Evolutionary conservation across 495 filamentous ascomycete species (phyloP).

Genomic region (Hypoxylon rickii): DNA sequence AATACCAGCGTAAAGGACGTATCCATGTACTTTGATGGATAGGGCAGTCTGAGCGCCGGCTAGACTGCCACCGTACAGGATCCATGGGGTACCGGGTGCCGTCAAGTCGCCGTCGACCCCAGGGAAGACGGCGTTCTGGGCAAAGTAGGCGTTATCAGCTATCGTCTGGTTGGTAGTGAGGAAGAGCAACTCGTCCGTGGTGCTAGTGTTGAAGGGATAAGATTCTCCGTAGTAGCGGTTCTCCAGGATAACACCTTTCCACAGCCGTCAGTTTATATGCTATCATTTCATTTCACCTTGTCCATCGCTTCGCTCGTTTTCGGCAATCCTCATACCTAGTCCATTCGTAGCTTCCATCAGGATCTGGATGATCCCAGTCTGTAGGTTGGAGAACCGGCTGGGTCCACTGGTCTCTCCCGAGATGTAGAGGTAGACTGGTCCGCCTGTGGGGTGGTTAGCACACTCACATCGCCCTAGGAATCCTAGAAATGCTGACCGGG

Average conservation of each 20-base stretch:
- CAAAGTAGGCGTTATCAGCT: slow-evolving; percentile 54
- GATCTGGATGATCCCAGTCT: slow-evolving; percentile 50
- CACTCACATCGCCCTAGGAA: neutral
- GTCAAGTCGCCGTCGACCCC: slow-evolving; percentile 41
- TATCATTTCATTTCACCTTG: neutral
- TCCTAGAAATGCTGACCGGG: slow-evolving; percentile 31
- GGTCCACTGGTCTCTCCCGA: slow-evolving; percentile 47
- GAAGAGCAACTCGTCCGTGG: slow-evolving; percentile 50
- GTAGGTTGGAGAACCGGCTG: slow-evolving; percentile 39
- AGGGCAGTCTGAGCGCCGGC: slow-evolving; percentile 50
- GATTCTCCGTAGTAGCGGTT: slow-evolving; percentile 53
- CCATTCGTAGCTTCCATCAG: slow-evolving; percentile 52
- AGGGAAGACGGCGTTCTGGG: slow-evolving; percentile 48
- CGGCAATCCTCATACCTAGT: slow-evolving; percentile 31
- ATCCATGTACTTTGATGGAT: slow-evolving; percentile 47
- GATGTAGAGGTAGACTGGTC: slow-evolving; percentile 53
- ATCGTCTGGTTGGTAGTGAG: slow-evolving; percentile 55
- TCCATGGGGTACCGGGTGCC: slow-evolving; percentile 48
- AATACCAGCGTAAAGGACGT: slow-evolving; percentile 51
- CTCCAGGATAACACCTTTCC: slow-evolving; percentile 50
- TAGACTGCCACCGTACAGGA: slow-evolving; percentile 51
- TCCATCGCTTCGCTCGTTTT: neutral
- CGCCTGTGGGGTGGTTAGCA: slow-evolving; percentile 32
- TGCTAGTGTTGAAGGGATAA: slow-evolving; percentile 46
- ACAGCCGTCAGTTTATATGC: neutral